Conservation (phyloP, 1,284 basidiomycete species). For the Marasmius sp. region DNA sequence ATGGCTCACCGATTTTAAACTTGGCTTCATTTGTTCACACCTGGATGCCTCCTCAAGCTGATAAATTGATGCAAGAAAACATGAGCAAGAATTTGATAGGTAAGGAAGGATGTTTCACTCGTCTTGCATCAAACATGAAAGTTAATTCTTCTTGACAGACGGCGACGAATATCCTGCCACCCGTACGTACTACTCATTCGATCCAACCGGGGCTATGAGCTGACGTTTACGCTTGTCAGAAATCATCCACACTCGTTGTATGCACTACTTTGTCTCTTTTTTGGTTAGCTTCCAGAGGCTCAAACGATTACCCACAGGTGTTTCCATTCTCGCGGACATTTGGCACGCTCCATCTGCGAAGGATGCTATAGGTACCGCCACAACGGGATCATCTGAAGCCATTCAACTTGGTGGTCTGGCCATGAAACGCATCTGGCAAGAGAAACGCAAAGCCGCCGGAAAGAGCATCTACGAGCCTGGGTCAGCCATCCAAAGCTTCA, state of each 20-base stretch:
- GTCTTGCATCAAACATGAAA: neutral
- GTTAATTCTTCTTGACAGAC: constrained; percentile 21
- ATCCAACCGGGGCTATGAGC: neutral
- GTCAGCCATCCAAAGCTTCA: constrained; percentile 20
- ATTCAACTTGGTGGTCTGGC: constrained; percentile 93
- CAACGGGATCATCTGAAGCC: constrained; percentile 92
- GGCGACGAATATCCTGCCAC: constrained; percentile 88
- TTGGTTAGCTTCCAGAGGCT: neutral
- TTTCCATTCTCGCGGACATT: constrained; percentile 87
- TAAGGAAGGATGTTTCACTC: constrained; percentile 33
- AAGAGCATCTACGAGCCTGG: constrained; percentile 85
- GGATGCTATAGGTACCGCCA: constrained; percentile 86
- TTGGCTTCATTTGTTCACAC: constrained; percentile 81
- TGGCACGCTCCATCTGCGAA: constrained; percentile 85
- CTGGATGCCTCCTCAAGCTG: constrained; percentile 60
- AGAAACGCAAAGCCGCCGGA: constrained; percentile 81
- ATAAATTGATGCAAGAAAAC: constrained; percentile 81
- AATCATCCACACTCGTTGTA: constrained; percentile 77
- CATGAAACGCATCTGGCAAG: constrained; percentile 95
- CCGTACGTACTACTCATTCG: constrained; percentile 39
- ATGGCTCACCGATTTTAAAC: constrained; percentile 80
- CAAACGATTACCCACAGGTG: constrained; percentile 27
- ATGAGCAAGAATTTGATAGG: constrained; percentile 90
- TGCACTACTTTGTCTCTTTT: constrained; percentile 8
- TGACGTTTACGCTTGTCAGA: constrained; percentile 35